These are phyloP conservation scores for Dioscorea dumetorum DNA, from an alignment of 106 monocot genomes.

Conservation along the genomic window DNA sequence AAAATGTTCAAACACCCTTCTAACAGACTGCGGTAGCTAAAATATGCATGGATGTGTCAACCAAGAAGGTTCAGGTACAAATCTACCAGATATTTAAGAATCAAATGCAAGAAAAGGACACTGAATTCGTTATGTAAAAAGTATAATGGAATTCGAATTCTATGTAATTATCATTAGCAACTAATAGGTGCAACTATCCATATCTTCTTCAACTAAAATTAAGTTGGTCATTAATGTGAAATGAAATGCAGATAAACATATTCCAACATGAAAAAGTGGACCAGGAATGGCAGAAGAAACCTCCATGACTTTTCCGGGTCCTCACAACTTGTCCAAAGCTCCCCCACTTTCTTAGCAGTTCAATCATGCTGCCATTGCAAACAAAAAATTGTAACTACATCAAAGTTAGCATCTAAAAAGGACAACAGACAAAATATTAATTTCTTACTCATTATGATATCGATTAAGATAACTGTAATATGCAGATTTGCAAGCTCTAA, in stretches of 20 bases:
- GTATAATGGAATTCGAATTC: no score
- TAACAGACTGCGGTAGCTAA: no score
- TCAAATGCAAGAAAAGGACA: no score
- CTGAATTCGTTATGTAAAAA: no score
- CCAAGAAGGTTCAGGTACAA: no score
- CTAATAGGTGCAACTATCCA: neutral
- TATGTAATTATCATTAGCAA: neutral
- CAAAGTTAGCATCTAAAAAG: neutral
- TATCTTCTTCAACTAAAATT: no score
- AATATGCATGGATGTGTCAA: no score
- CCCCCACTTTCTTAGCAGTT: constrained; percentile 38
- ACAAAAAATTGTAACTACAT: neutral
- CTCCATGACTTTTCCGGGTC: constrained; percentile 52
- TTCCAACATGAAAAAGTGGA: neutral
- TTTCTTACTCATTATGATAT: constrained; percentile 48
- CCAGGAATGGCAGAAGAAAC: neutral
- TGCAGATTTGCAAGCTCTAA: constrained; percentile 28
- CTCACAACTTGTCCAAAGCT: constrained; percentile 38
- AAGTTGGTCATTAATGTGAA: no score
- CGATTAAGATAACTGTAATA: constrained; percentile 39
- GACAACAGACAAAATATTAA: neutral
- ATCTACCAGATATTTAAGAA: no score
- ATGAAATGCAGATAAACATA: neutral
- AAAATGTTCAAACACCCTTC: no score
- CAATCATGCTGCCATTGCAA: constrained; percentile 44